These are phyloP conservation scores for Prunus armeniaca DNA, from an alignment of 306 rosid genomes.

Conservation along the genomic window DNA sequence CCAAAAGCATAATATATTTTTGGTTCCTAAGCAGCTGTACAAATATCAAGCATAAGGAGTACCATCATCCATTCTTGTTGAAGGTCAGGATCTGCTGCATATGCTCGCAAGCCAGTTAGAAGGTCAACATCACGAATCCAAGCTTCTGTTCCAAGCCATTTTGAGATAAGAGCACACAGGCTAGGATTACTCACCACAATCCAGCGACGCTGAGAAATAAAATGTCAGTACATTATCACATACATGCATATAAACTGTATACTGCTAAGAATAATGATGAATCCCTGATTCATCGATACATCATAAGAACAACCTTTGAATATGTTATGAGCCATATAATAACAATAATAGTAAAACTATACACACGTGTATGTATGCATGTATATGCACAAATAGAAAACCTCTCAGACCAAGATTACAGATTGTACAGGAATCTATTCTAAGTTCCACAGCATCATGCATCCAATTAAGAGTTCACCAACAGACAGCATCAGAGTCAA, in stretches of 20 bases:
- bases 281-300: neutral
- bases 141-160: constrained; percentile 79
- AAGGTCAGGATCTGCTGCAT: constrained; percentile 46
- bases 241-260: constrained; percentile 6
- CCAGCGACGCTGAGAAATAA: constrained; percentile 70
- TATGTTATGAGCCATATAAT: neutral
- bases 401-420: neutral
- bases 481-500: neutral
- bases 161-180: constrained; percentile 57
- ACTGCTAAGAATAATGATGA: neutral
- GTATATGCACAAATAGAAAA: neutral
- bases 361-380: neutral
- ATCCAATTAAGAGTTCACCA: neutral
- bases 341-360: too few relatives aligned
- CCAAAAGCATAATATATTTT: neutral
- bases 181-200: constrained; percentile 76
- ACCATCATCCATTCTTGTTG: constrained; percentile 73
- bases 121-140: constrained; percentile 73
- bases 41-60: constrained; percentile 16
- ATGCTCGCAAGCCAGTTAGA: constrained; percentile 51
- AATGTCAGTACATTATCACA: constrained; percentile 29
- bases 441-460: neutral
- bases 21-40: neutral
- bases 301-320: neutral
- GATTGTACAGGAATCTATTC: neutral